A percentile compares a stretch with the other conserved stretches of the same genome.
Conservation (phyloP, 2,329 filamentous ascomycete genomes). For the Pyrenophora teres region DNA sequence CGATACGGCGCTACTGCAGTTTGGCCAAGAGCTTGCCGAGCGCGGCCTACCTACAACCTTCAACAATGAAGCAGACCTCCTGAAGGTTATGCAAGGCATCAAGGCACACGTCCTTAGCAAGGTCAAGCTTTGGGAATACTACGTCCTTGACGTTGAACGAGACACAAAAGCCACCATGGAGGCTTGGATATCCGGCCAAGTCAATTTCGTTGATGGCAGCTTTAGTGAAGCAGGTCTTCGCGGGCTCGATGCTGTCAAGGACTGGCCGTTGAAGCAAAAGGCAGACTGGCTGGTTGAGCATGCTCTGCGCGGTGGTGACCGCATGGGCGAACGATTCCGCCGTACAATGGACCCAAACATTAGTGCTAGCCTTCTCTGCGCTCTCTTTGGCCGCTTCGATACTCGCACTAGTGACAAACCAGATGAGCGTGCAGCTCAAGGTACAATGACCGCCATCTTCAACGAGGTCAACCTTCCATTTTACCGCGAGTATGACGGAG, state of each 20-base stretch:
- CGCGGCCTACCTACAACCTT: conserved; percentile 78
- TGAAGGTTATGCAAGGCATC: conserved; percentile 80
- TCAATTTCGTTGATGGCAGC: conserved; percentile 59
- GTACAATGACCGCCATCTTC: conserved; percentile 64
- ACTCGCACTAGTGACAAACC: conserved; percentile 55
- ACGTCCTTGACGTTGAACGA: conserved; percentile 77
- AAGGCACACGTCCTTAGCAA: conserved; percentile 78
- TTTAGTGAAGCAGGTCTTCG: conserved; percentile 55
- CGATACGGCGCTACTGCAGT: conserved; percentile 73
- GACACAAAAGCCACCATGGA: conserved; percentile 71
- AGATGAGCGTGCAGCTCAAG: conserved; percentile 58
- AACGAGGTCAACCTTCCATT: conserved; percentile 85
- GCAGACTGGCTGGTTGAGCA: conserved; percentile 69
- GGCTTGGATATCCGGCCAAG: conserved; percentile 69
- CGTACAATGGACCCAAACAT: conserved; percentile 71
- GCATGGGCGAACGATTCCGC: conserved; percentile 78
- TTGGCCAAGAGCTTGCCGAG: conserved; percentile 64
- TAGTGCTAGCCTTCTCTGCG: conserved; percentile 70
- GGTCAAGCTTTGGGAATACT: conserved; percentile 91
- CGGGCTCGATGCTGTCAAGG: conserved; percentile 59
- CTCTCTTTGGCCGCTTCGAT: conserved; percentile 71
- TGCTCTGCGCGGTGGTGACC: conserved; percentile 71
- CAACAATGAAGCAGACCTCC: conserved; percentile 71
- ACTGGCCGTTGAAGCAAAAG: conserved; percentile 62
- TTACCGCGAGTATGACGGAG: conserved; percentile 89